These are phyloP conservation scores for Oldenlandia corymbosa DNA, from an alignment of 257 asterid genomes.

Conservation along the genomic window DNA sequence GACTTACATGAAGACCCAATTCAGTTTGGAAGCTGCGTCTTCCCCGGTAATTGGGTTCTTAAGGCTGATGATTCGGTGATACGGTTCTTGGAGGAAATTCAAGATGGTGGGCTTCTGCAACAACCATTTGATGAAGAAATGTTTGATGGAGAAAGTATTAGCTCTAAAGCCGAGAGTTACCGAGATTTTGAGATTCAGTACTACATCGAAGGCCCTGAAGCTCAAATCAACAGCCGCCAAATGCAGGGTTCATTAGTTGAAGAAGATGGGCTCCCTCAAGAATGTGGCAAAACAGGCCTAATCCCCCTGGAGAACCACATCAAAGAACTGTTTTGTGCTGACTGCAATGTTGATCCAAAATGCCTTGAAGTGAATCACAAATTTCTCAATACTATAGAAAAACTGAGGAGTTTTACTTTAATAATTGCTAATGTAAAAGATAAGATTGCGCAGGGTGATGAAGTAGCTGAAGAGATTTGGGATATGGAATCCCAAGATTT, in stretches of 20 bases:
- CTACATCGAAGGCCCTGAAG: constrained; percentile 5
- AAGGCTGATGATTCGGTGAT: constrained; percentile 13
- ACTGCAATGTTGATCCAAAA: constrained; percentile 1
- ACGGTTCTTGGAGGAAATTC: constrained; percentile 23
- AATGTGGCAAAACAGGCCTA: background rate
- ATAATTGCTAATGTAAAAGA: background rate
- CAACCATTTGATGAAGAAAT: constrained; percentile 35
- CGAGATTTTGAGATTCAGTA: constrained; percentile 18
- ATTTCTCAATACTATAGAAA: background rate
- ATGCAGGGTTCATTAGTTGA: background rate
- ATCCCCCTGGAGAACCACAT: constrained; percentile 9
- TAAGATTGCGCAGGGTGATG: background rate
- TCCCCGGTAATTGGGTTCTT: constrained; percentile 13
- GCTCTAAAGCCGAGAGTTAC: constrained; percentile 22
- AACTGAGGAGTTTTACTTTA: background rate
- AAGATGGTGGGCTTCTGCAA: constrained; percentile 25
- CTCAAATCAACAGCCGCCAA: background rate
- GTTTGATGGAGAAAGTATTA: constrained; percentile 26
- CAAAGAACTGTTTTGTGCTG: constrained; percentile 18
- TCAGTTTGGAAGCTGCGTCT: constrained; percentile 2
- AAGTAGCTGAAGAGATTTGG: constrained; percentile 10
- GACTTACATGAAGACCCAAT: constrained; percentile 21
- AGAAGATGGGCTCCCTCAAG: background rate
- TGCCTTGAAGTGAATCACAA: constrained; percentile 9
- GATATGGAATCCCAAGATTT: constrained; percentile 3